Percentiles rank a stretch among this genome's conserved stretches.
These are phyloP conservation scores for Fusarium longipes DNA, from an alignment of 2,329 filamentous ascomycete species.

Conservation along the genomic window DNA sequence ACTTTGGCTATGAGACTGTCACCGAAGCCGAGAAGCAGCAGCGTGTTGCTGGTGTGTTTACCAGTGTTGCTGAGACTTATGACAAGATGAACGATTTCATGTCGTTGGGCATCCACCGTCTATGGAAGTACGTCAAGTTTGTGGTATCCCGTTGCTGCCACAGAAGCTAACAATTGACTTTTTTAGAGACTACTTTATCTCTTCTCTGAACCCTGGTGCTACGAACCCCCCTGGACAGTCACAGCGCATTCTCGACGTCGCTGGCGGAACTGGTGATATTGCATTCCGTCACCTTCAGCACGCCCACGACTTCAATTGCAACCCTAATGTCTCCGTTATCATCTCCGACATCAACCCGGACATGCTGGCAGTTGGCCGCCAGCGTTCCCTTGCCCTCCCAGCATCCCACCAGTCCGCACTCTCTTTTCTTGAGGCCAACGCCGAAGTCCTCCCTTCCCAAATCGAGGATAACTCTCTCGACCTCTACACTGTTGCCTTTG, in stretches of 20 bases:
- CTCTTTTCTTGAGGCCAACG: constrained; percentile 89
- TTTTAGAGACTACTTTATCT: constrained; percentile 86
- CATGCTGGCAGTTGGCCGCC: constrained; percentile 90
- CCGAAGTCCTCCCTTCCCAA: constrained; percentile 73
- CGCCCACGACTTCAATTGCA: constrained; percentile 79
- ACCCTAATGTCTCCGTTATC: constrained; percentile 83
- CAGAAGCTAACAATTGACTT: constrained; percentile 25
- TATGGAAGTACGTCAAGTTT: constrained; percentile 77
- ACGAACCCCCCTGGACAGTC: constrained; percentile 57
- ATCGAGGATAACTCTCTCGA: constrained; percentile 82
- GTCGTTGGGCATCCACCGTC: constrained; percentile 94
- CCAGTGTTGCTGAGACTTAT: constrained; percentile 92
- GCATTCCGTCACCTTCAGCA: constrained; percentile 96
- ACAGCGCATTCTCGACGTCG: constrained; percentile 90
- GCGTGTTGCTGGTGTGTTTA: constrained; percentile 87
- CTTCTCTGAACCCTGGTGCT: constrained; percentile 85
- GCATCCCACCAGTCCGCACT: constrained; percentile 67
- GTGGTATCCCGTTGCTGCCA: neutral
- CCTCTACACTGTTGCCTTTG: constrained; percentile 96
- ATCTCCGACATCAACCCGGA: constrained; percentile 96
- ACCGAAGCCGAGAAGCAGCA: constrained; percentile 79
- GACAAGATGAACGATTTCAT: constrained; percentile 99
- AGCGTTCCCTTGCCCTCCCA: constrained; percentile 73
- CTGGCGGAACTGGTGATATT: constrained; percentile 96
- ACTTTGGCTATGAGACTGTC: constrained; percentile 91